Evolutionary conservation across 1,284 basidiomycete species (phyloP).

Genomic region (Ustilago curta): DNA sequence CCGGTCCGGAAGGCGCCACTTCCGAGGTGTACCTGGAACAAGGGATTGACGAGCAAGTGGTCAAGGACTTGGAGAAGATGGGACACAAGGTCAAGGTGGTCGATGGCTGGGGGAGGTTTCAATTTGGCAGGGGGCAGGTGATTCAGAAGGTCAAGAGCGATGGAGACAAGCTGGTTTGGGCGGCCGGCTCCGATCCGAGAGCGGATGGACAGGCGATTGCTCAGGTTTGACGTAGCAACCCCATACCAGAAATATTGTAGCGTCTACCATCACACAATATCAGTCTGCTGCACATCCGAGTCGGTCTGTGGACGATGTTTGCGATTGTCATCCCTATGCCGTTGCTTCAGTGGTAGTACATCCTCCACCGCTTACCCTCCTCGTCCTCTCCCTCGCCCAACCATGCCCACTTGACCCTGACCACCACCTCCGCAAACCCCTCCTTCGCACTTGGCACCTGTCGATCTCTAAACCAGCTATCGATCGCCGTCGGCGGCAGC

Average conservation of each 20-base stretch:
- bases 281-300: too few relatives aligned
- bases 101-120: conserved; percentile 75
- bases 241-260: neutral
- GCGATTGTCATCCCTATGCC: too few relatives aligned
- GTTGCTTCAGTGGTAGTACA: conserved; percentile 44
- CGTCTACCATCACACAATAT: neutral
- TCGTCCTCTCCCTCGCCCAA: conserved; percentile 16
- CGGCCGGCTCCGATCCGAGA: conserved; percentile 44
- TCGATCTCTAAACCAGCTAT: conserved; percentile 36
- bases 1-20: conserved; percentile 77
- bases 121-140: conserved; percentile 86
- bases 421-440: conserved; percentile 34
- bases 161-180: conserved; percentile 49
- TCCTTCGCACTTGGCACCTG: conserved; percentile 32
- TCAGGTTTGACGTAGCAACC: conserved; percentile 76
- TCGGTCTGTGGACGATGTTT: neutral
- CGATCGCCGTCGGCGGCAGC: conserved; percentile 38
- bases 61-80: conserved; percentile 75
- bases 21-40: conserved; percentile 90
- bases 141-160: conserved; percentile 33
- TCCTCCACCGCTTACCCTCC: conserved; percentile 14
- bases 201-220: conserved; percentile 82
- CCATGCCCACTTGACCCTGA: conserved; percentile 36
- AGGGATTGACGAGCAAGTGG: conserved; percentile 76
- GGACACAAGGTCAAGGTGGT: conserved; percentile 83